Conservation (phyloP, 1,284 basidiomycete species). For the Cutaneotrichosporon sp. region DNA sequence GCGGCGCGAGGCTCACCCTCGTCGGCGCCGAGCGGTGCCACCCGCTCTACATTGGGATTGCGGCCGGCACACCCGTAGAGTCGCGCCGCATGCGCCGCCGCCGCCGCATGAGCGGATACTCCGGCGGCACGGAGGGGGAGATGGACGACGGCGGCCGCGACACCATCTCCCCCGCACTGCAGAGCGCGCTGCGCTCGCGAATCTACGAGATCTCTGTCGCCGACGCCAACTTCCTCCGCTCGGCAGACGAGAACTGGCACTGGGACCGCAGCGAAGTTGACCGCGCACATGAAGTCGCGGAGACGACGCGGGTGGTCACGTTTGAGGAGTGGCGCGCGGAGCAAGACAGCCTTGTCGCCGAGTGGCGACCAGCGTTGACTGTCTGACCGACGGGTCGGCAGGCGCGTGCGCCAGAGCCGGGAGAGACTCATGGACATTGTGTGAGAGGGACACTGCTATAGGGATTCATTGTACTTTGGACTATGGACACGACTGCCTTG, state of each 20-base stretch:
- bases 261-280: not conserved
- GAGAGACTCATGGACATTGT: no score
- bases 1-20: not conserved
- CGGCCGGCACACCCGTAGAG: not conserved
- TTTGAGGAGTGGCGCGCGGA: not conserved
- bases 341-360: not conserved
- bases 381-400: not conserved
- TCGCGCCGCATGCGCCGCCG: not conserved
- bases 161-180: not conserved
- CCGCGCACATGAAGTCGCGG: not conserved
- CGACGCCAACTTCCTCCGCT: not conserved
- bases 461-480: no score
- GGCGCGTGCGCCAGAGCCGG: no score
- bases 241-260: not conserved
- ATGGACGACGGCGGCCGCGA: not conserved
- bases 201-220: not conserved
- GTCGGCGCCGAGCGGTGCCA: not conserved
- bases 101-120: not conserved
- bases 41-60: not conserved
- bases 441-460: no score
- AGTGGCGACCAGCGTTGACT: not conserved
- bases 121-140: not conserved
- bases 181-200: not conserved
- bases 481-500: no score
- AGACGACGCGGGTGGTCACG: not conserved